Evolutionary conservation across 257 asterid genomes (phyloP).

Genomic region (Jaltomata sinuosa): DNA sequence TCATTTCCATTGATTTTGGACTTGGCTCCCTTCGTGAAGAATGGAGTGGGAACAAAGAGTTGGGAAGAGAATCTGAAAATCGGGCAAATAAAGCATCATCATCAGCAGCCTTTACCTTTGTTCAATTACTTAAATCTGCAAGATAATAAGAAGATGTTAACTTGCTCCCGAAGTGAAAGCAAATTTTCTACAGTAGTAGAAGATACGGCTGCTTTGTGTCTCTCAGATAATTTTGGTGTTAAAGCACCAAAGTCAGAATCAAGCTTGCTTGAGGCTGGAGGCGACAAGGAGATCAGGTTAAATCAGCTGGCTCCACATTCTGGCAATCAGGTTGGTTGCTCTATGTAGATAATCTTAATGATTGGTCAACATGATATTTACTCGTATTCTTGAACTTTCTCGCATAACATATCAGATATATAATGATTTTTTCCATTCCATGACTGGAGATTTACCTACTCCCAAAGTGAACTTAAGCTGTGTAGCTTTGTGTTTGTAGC

Average conservation of each 20-base stretch:
- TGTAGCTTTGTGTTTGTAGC: neutral
- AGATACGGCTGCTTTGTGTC: neutral
- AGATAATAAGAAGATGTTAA: constrained; percentile 10
- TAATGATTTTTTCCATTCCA: neutral
- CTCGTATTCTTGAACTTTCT: neutral
- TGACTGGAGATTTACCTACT: neutral
- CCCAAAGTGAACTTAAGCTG: neutral
- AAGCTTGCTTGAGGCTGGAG: constrained; percentile 4
- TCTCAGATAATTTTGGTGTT: constrained; percentile 6
- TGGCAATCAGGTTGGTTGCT: constrained; percentile 14
- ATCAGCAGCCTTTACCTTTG: constrained; percentile 14
- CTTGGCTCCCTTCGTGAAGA: constrained; percentile 43
- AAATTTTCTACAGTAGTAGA: constrained; percentile 12
- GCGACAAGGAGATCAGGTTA: constrained; percentile 5
- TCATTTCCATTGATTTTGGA: constrained; percentile 60
- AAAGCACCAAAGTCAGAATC: constrained; percentile 3
- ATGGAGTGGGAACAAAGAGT: constrained; percentile 33
- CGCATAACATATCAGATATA: neutral
- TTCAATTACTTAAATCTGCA: constrained; percentile 22
- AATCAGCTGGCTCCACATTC: neutral
- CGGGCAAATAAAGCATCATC: constrained; percentile 11
- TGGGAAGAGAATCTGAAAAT: constrained; percentile 17
- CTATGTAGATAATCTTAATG: neutral
- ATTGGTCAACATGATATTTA: neutral
- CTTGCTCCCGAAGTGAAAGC: constrained; percentile 9